A percentile compares a stretch with the other conserved stretches of the same genome.
phyloP scores from a whole-genome alignment of 305 asterid genomes.

The Andrographis paniculata region DNA sequence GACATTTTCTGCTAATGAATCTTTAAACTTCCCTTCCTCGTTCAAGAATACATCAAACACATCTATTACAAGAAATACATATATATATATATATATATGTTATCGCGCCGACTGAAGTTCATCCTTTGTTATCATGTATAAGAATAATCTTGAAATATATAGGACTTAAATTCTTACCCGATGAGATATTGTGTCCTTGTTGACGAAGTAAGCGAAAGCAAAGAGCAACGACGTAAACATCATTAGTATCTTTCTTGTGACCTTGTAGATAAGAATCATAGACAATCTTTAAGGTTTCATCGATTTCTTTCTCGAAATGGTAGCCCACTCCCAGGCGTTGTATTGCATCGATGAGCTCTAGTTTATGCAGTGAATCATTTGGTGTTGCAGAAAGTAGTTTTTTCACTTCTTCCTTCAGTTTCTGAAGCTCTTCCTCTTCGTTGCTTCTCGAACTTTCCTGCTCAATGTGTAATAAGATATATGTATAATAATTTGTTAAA shows the following conservation, averaged over 20 bases:
- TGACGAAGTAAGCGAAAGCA: constrained; percentile 34
- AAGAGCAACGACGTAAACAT: constrained; percentile 23
- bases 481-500: background rate
- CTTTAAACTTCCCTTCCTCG: constrained; percentile 13
- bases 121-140: too few relatives aligned
- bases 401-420: constrained; percentile 20
- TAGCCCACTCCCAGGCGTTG: constrained; percentile 39
- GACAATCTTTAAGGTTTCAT: constrained; percentile 11
- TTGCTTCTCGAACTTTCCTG: constrained; percentile 10
- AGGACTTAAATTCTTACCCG: constrained; percentile 14
- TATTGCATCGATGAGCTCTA: constrained; percentile 29
- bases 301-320: constrained; percentile 31
- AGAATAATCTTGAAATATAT: too few relatives aligned
- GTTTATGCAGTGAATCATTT: constrained; percentile 9
- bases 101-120: background rate
- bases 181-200: constrained; percentile 26
- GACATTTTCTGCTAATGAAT: constrained; percentile 12
- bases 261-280: background rate
- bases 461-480: background rate
- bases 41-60: constrained; percentile 25
- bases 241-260: constrained; percentile 5
- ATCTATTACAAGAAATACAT: constrained; percentile 17
- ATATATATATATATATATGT: too few relatives aligned
- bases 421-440: constrained; percentile 17
- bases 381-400: constrained; percentile 12